These are phyloP conservation scores for Falciphora oryzae DNA, from an alignment of 2,329 filamentous ascomycete species.

Conservation along the genomic window DNA sequence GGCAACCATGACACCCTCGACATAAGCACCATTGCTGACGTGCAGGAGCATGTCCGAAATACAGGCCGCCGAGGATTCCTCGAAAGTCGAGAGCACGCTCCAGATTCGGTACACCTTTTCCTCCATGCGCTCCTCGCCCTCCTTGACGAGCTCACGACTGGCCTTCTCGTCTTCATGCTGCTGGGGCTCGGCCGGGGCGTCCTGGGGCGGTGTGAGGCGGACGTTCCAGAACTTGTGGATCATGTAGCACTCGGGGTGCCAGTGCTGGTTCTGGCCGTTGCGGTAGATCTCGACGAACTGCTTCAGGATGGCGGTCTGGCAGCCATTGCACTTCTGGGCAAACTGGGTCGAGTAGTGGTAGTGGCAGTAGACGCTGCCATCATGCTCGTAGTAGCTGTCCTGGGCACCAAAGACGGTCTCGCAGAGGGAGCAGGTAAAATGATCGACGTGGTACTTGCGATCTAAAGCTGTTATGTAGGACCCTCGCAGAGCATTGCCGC, in stretches of 20 bases:
- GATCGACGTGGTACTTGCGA: slow-evolving; percentile 97
- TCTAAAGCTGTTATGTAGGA: slow-evolving; percentile 98
- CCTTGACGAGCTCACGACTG: slow-evolving; percentile 68
- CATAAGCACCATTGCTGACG: slow-evolving; percentile 94
- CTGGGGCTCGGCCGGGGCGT: slow-evolving; percentile 27
- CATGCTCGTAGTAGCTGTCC: slow-evolving; percentile 98
- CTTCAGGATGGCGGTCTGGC: slow-evolving; percentile 94
- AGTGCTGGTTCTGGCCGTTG: slow-evolving; percentile 97
- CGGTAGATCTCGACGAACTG: slow-evolving; percentile 99
- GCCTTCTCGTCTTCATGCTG: slow-evolving; percentile 41
- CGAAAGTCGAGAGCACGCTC: slow-evolving; percentile 94
- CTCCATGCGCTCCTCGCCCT: slow-evolving; percentile 90
- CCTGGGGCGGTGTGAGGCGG: slow-evolving; percentile 61
- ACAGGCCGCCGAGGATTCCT: slow-evolving; percentile 95
- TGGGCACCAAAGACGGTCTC: slow-evolving; percentile 97
- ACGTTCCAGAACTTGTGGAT: slow-evolving; percentile 99
- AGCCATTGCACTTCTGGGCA: slow-evolving; percentile 92
- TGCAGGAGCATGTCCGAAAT: slow-evolving; percentile 99
- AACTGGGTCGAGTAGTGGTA: slow-evolving; percentile 99
- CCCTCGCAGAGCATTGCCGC: slow-evolving; percentile 84
- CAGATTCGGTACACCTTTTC: slow-evolving; percentile 97
- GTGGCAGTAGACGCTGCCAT: slow-evolving; percentile 93
- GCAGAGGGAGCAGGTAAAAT: slow-evolving; percentile 97
- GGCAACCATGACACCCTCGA: slow-evolving; percentile 90
- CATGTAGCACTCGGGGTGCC: slow-evolving; percentile 99